Evolutionary conservation across 345 rosid species (phyloP).

Genomic region (Aquilaria yunnanensis): DNA sequence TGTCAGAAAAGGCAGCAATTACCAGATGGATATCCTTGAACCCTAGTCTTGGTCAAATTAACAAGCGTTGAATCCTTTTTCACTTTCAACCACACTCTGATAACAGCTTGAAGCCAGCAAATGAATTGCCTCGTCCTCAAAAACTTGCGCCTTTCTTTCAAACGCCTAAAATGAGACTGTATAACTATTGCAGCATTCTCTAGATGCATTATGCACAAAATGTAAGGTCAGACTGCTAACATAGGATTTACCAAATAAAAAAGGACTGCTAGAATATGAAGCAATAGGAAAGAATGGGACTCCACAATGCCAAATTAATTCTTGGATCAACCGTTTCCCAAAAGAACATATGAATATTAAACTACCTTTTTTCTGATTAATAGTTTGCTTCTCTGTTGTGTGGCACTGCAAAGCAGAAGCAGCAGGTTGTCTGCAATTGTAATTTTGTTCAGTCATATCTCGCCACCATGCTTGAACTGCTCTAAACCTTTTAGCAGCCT

Average conservation of each 20-base stretch:
- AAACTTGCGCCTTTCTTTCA: conserved; percentile 31
- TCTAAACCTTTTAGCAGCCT: conserved; percentile 62
- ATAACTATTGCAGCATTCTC: conserved; percentile 59
- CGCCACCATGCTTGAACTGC: conserved; percentile 95
- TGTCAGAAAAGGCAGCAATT: conserved; percentile 2
- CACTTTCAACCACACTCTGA: conserved; percentile 46
- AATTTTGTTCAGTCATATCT: conserved; percentile 63
- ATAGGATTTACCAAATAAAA: not conserved
- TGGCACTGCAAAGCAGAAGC: conserved; percentile 22
- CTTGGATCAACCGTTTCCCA: not conserved
- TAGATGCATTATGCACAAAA: conserved; percentile 21
- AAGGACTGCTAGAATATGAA: not conserved
- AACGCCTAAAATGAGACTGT: conserved; percentile 55
- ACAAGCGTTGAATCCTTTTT: conserved; percentile 29
- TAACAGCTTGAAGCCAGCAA: conserved; percentile 43
- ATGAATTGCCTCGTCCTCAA: conserved; percentile 41
- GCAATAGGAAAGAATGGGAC: not conserved
- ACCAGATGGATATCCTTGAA: conserved; percentile 30
- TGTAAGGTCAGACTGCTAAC: conserved; percentile 9
- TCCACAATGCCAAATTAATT: not conserved
- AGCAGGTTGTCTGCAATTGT: conserved; percentile 28
- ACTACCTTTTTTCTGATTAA: conserved; percentile 40
- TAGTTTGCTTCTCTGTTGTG: conserved; percentile 22
- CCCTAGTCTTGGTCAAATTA: conserved; percentile 15
- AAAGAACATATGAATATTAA: conserved; percentile 8